These are phyloP conservation scores for Bidens hawaiensis DNA, from an alignment of 140 eudicot genomes.

Conservation along the genomic window DNA sequence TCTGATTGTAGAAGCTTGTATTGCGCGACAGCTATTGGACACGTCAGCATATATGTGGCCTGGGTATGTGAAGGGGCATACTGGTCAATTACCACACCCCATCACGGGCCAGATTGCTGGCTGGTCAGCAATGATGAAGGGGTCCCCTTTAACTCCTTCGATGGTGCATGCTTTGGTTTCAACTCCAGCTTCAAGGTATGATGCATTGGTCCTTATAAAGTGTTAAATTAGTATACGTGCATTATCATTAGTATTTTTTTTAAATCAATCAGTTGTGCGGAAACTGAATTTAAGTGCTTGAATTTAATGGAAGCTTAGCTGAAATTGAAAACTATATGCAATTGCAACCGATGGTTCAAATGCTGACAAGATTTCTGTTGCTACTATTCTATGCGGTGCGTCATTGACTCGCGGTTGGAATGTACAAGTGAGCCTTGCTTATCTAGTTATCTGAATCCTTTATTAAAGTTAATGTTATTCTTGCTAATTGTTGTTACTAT, in stretches of 20 bases:
- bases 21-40: constrained; percentile 85
- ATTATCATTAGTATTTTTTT: constrained; percentile 8
- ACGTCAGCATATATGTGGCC: constrained; percentile 96
- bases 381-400: constrained; percentile 83
- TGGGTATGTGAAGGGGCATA: constrained; percentile 83
- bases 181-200: constrained; percentile 92
- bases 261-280: constrained; percentile 26
- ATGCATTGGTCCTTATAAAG: neutral
- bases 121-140: constrained; percentile 89
- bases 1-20: constrained; percentile 93
- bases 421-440: constrained; percentile 53
- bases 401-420: constrained; percentile 97
- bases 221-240: neutral
- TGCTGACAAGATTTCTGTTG: constrained; percentile 83
- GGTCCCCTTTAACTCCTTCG: constrained; percentile 73
- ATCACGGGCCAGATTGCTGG: constrained; percentile 64
- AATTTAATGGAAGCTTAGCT: constrained; percentile 88
- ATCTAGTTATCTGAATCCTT: neutral
- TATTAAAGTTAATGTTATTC: no score
- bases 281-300: constrained; percentile 64
- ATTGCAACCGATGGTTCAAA: constrained; percentile 70
- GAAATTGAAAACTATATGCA: constrained; percentile 81
- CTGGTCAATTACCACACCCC: constrained; percentile 72
- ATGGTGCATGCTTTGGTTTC: constrained; percentile 66
- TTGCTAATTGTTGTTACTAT: no score